A percentile compares a stretch with the other conserved stretches of the same genome.
phyloP scores from a whole-genome alignment of 2,329 filamentous ascomycete species.

The Alternaria triticimaculans region DNA sequence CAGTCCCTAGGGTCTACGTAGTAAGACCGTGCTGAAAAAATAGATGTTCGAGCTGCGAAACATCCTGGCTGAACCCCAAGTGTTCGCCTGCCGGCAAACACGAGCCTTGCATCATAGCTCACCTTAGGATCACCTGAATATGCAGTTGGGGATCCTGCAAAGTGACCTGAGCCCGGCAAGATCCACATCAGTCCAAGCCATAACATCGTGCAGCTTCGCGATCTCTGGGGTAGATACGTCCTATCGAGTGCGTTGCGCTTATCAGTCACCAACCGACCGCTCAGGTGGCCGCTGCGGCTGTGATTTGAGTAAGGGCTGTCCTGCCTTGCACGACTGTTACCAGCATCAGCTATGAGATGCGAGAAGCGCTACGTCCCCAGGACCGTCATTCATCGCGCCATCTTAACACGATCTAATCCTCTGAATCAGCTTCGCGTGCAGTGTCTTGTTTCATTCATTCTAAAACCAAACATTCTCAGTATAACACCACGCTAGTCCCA shows the following conservation, averaged over 20 bases:
- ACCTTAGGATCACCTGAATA: background rate
- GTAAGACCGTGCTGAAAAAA: background rate
- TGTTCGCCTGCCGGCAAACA: background rate
- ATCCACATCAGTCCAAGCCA: background rate
- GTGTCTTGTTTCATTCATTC: background rate
- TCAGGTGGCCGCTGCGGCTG: background rate
- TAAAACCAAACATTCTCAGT: background rate
- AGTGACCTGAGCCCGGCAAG: background rate
- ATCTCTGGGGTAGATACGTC: background rate
- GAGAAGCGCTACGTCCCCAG: background rate
- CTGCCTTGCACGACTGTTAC: background rate
- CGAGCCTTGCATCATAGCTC: background rate
- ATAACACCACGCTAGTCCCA: background rate
- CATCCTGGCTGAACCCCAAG: background rate
- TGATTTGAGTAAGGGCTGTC: constrained; percentile 1
- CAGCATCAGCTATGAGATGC: background rate
- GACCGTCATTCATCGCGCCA: background rate
- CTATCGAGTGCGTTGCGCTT: constrained; percentile 5
- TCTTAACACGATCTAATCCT: too few relatives aligned
- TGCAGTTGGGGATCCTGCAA: background rate
- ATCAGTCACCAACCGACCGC: background rate
- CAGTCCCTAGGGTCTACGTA: background rate
- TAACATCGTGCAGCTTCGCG: background rate
- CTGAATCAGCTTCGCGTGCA: background rate
- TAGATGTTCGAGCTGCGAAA: too few relatives aligned